Base-by-base conservation (phyloP, 768 basidiomycete species). In the Pholiota conissans region DNA sequence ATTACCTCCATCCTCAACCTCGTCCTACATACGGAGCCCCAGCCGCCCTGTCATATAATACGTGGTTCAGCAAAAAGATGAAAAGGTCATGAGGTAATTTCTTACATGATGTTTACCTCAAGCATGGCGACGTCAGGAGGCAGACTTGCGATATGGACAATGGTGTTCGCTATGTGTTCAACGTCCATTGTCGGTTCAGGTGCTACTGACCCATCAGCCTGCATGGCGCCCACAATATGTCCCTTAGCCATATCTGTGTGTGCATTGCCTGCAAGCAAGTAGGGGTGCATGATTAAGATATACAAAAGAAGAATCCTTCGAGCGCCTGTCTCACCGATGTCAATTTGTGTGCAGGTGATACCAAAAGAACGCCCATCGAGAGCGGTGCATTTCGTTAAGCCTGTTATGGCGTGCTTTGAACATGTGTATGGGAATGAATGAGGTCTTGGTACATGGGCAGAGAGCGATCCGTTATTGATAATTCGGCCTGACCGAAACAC, bases 401-500 rank as follows among this genome's bases (percentile, higher is more conserved):
- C 92, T 1, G 75, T 68, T 45, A 94, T 84, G 6, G 88, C 92
- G 65, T 93, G 91, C 71, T 95, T 95, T 11, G 90, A 87, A 51
- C 82, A 75, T 0, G 89, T 87, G 69, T 95, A 95, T 0, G 91
- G 78, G 22, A 69, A 69, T 1, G 82, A 76, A 63, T 83, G 70
- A 1, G 86, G 87, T n/a, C 89, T 80, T 1, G 91, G 89, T 3
- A 82, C 76, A 59, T 87, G 82, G 0, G 90, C 89, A 0, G 87
- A 80, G 22, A 91, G 75, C n/a, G 86, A 89, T 0, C 91, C 92
- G 63, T 94, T 93, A 74, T 93, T 93, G 72, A 95, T 88, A 60
- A 94, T 89, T 18, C 90, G 81, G 2, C 85, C 86, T 87, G 58
- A 16, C 0, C 24, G 58, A 20, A 28, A 37, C 52, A 47, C 45